Base-by-base conservation (phyloP, 2,329 filamentous ascomycete species). In the Karstenula rhodostoma region DNA sequence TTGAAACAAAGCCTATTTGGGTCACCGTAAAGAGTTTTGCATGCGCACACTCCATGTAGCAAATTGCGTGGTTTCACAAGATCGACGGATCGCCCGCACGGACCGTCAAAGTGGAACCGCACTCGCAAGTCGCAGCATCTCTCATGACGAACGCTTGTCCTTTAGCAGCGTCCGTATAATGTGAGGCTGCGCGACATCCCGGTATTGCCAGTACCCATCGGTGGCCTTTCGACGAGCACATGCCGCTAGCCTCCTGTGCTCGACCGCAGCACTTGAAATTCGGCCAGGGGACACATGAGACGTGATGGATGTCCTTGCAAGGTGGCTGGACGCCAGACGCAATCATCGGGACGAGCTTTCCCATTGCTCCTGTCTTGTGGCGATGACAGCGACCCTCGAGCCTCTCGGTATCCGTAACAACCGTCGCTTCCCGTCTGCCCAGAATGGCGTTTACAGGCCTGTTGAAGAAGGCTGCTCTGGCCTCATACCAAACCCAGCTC, bases 71-170 rank as follows among this genome's bases (percentile, higher is more conserved):
- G 46, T 48, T 48, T 48, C 27, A 48, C 27, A 13, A 48, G 46
- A 48, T 48, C 46, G 46, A 48, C 46, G 46, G 46, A 48, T 48
- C 46, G 46, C 46, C 46, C 46, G 46, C 46, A 32, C 32, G 15
- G 46, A n/a, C 46, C 46, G 27, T 29, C 25, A 5, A 29, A 29
- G 44, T 32, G 44, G 44, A 48, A 7, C 44, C 25, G 44, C 44
- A 15, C 13, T 48, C 27, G 23, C 25, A 29, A 29, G 12, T 29
- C 22, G 44, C 44, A 29, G 22, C 44, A 48, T 32, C 44, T 23
- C 13, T 10, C 37, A 17, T 32, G 8, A 10, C 29, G 15, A 32
- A 27, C 6, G 25, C 25, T 3, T 48, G 10, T 19, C 7, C 27
- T 32, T 32, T 48, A 32, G 17, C 15, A 17, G 10, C 3, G 4